These are phyloP conservation scores for Erythrobasidium yunnanense DNA, from an alignment of 768 basidiomycete genomes.

Conservation along the genomic window DNA sequence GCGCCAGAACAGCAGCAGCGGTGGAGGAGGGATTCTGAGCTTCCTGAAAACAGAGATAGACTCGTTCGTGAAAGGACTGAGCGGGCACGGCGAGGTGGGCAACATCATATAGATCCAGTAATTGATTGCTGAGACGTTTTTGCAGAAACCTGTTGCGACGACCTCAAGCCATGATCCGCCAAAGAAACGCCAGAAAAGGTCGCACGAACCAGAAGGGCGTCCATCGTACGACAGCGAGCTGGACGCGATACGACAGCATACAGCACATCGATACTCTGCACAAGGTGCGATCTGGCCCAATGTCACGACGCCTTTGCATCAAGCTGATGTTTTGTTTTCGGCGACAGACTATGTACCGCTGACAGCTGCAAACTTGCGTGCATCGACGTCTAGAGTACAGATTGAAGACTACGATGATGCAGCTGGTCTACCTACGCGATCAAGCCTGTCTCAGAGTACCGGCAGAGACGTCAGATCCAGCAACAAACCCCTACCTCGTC, in stretches of 20 bases:
- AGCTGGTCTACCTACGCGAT: too few species aligned
- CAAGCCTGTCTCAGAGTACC: too few species aligned
- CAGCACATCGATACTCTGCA: neutral
- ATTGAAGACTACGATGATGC: too few species aligned
- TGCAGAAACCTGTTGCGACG: neutral
- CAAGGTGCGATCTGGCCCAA: neutral
- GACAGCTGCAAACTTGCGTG: slow-evolving; percentile 10
- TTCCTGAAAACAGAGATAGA: slow-evolving; percentile 15
- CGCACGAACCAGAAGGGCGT: neutral
- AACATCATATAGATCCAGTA: neutral
- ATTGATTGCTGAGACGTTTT: neutral
- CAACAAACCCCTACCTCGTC: too few species aligned
- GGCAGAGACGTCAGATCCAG: too few species aligned
- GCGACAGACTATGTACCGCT: slow-evolving; percentile 7
- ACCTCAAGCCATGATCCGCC: neutral
- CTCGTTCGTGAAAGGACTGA: slow-evolving; percentile 20
- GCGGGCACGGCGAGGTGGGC: neutral
- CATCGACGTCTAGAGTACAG: slow-evolving; percentile 7
- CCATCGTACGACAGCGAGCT: slow-evolving; percentile 1
- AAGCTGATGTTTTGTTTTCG: neutral
- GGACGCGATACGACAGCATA: slow-evolving; percentile 10
- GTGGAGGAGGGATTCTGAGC: slow-evolving; percentile 11
- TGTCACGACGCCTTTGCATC: neutral
- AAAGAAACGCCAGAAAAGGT: slow-evolving; percentile 11
- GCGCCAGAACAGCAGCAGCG: neutral